Evolutionary conservation across 2,329 filamentous ascomycete genomes (phyloP), one percentile per base, ranked within the genome.

Genomic region (Chrysoporthe puriensis): DNA sequence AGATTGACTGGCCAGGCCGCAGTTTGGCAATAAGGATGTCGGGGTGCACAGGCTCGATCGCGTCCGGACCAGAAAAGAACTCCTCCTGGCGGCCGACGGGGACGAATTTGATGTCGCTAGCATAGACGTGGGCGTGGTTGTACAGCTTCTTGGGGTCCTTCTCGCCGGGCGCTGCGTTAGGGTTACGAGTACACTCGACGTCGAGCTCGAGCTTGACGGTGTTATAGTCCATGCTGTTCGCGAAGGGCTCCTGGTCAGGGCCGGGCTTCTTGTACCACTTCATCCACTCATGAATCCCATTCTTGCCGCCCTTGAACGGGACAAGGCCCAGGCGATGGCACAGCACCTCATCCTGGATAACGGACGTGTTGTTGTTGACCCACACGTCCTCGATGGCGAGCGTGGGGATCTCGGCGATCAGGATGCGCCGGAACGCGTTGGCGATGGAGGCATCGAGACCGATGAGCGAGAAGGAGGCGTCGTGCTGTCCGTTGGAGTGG

Each of bases 341-440:
- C 63, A 99, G 89, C 4, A 99, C 95, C 83, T 99, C 96, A 77
- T 99, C 96, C 79, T 98, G 95, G 75, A 99, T 96, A 46, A 99
- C 94, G 5, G 93, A 97, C 62, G 95, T 98, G 84, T 99, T 99
- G 84, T 97, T 96, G 77, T 93, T 88, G 71, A 98, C 90, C 81
- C 91, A 99, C 77, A 97, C 93, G 71, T 89, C 90, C 84, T 99
- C 96, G 75, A 99, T 94, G 73, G 96, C 96, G 58, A 99, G 86
- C 2, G 94, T 96, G 21, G 95, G 94, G 64, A 99, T 92, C 83
- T 99, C 96, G 73, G 95, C 88, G 79, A 99, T 91, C 75, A 98
- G 86, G 74, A 98, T 98, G 74, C 96, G 93, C 70, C 96, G 94
- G 84, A 98, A 97, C 76, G 96, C 96, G 79, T 99, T 99, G 76